These are phyloP conservation scores for Schoenoplectus tabernaemontani DNA, from an alignment of 202 grass and related monocot genomes.

Conservation along the genomic window DNA sequence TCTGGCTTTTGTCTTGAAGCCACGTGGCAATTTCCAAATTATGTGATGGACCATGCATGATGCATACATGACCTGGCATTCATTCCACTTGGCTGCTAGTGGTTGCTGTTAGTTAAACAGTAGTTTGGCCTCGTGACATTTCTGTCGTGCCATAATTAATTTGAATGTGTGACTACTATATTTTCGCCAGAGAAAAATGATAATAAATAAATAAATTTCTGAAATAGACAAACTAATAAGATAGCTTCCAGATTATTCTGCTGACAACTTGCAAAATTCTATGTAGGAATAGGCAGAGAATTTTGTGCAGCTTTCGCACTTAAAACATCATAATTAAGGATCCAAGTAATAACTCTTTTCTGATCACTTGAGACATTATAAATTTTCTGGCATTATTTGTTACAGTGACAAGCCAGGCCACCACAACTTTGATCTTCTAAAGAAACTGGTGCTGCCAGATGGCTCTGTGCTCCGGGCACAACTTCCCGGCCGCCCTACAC, in stretches of 20 bases:
- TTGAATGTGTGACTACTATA: not conserved
- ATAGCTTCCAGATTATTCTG: not conserved
- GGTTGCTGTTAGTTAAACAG: not conserved
- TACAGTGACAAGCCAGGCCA: conserved; percentile 71
- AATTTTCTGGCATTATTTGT: not conserved
- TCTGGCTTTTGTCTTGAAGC: not conserved
- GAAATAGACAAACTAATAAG: not conserved
- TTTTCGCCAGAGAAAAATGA: not conserved
- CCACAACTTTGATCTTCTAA: conserved; percentile 62
- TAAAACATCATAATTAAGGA: not conserved
- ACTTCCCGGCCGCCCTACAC: conserved; percentile 54
- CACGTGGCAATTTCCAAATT: not conserved
- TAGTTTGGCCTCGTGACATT: not conserved
- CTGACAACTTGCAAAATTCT: not conserved
- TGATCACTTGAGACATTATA: not conserved
- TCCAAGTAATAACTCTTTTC: not conserved
- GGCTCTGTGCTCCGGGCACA: conserved; percentile 56
- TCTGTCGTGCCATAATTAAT: not conserved
- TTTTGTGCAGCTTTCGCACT: not conserved
- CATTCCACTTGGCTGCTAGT: not conserved
- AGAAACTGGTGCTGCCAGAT: conserved; percentile 65
- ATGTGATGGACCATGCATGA: not conserved
- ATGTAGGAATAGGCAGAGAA: not conserved
- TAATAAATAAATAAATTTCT: not conserved
- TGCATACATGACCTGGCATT: not conserved